Evolutionary conservation across 176 grass and related monocot species (phyloP), one percentile per base, ranked within the genome.

Genomic region (Saccharum spontaneum): DNA sequence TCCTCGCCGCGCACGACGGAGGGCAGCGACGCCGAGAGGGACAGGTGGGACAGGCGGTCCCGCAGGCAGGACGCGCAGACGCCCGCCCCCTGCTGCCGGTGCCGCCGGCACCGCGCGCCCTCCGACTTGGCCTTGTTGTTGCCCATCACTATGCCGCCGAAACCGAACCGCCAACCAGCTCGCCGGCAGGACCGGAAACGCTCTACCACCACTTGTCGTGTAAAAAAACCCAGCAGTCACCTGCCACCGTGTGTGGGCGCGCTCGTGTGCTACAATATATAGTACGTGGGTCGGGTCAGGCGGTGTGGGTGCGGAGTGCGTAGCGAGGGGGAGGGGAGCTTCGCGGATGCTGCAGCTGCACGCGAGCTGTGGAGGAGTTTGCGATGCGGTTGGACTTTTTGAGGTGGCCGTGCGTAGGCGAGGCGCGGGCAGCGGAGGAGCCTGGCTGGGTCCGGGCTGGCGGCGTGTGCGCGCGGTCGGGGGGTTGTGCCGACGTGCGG

Each of bases 41-140:
- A 76, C 49, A 93, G 90, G 49, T 48, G 87, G 66, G 84, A 74
- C 71, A 98, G 89, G 69, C 87, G 92, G 68, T 98, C 93, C 52
- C 67, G 90, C 48, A 98, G 87, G 93, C 95, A 98, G 49, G 17
- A 71, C 49, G 95, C 83, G 85, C 95, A 98, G 24, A 98, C 92
- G 16, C 95, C 92, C 0, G 65, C 73, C 7, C 36, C 75, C 44
- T 79, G 73, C 34, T 87, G 84, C 41, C 76, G 75, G 79, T 88
- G 95, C 75, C 83, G 88, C 89, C 82, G 80, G 87, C 95, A 98
- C 74, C 63, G 33, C 70, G 63, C 76, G 4, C 68, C 80, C 37
- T 62, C 80, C 28, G 57, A 31, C 79, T 49, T 90, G 48, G 41
- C 63, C 50, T 71, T 28, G 11, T 61, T 78, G 20, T 66, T 79